Evolutionary conservation across 345 rosid genomes (phyloP).

Genomic region (Boechera retrofracta): DNA sequence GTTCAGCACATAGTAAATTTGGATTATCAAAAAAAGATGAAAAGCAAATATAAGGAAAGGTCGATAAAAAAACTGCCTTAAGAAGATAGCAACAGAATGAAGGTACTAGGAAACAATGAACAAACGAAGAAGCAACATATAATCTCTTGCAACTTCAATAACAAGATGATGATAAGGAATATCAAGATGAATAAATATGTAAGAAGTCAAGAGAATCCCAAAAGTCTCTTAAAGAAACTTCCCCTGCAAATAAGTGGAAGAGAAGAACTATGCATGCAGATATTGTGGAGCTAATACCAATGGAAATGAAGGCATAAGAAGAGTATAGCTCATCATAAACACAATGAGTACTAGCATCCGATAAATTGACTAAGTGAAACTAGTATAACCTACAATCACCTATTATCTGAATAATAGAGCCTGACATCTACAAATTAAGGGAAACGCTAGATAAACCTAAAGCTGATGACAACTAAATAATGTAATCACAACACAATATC

Average conservation of each 20-base stretch:
- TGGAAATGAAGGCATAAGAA: constrained; percentile 4
- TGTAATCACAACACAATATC: constrained; percentile 29
- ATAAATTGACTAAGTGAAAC: constrained; percentile 4
- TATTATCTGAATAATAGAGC: constrained; percentile 5
- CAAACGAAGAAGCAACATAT: constrained; percentile 29
- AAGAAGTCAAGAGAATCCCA: constrained; percentile 1
- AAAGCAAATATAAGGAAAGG: neutral
- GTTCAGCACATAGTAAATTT: constrained; percentile 10
- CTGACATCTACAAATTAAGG: neutral
- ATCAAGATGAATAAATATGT: constrained; percentile 17
- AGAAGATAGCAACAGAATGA: constrained; percentile 8
- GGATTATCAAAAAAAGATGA: neutral
- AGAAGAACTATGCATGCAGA: constrained; percentile 9
- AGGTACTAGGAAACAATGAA: constrained; percentile 14
- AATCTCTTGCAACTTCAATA: constrained; percentile 6
- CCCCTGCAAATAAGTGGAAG: constrained; percentile 39
- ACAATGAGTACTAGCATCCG: constrained; percentile 21
- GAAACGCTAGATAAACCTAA: constrained; percentile 20
- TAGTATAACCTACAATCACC: constrained; percentile 2
- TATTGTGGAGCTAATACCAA: neutral
- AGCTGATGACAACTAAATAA: constrained; percentile 13
- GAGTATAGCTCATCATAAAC: constrained; percentile 13
- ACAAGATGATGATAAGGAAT: neutral
- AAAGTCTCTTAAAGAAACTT: neutral
- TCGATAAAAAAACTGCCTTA: neutral